Evolutionary conservation across 2,329 filamentous ascomycete species (phyloP), one percentile per base, ranked within the genome.

Genomic region (Fusarium sp.): DNA sequence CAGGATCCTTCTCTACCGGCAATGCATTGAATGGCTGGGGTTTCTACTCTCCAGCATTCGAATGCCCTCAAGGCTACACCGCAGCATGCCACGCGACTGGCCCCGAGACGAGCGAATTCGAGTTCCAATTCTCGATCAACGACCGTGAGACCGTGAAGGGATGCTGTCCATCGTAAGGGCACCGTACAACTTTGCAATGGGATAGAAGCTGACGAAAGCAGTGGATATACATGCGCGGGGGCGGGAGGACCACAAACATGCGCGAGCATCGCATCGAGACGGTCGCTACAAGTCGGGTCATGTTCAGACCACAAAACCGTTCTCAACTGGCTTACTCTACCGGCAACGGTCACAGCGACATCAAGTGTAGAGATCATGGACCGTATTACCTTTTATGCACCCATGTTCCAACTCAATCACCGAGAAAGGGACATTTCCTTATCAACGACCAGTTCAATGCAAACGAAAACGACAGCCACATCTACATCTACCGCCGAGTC

Each of bases 381-480:
- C 0, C 27, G 11, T 3, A 18, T 59, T 2, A 53, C 55, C 2
- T 5, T 60, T 1, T 37, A 31, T 2, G 58, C 58, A 6, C 55
- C 58, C 3, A 60, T 61, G 58, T 40, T 61, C 8, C 55, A 61
- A 17, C 35, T 58, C 14, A 55, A 47, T 13, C 11, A 45, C 15
- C 11, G 11, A 5, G 36, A 35, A 6, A 29, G n/a, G 3, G 20
- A 48, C 17, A 6, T 39, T 1, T 13, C 35, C 0, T 7, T 40
- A 2, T 48, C 29, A 9, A 21, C 23, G 20, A 31, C 25, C 11
- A 15, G 21, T 17, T 18, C 37, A 1, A 33, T 25, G 10, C n/a
- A 25, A 14, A 35, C n/a, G 11, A 4, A 3, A 33, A 27, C 41
- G 4, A 27, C 35, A 4, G 7, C 17, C 4, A 33, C 15, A 0